Conservation (phyloP, 2,329 filamentous ascomycete genomes). For the Arthrobotrys megalospora region DNA sequence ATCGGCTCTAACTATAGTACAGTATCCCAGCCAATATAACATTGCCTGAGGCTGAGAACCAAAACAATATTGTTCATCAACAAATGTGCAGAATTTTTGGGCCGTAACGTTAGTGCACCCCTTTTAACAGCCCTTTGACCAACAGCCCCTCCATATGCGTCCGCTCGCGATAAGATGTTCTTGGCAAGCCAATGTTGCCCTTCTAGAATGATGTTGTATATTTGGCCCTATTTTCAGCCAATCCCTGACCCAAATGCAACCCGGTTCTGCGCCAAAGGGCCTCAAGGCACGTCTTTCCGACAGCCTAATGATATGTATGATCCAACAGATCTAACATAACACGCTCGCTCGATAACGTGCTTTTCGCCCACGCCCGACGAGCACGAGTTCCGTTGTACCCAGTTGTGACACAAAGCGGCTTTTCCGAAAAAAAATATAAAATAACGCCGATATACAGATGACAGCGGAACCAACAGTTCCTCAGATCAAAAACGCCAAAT, state of each 20-base stretch:
- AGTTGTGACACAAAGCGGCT: conserved; percentile 20
- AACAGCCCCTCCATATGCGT: conserved; percentile 33
- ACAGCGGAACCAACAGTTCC: conserved; percentile 1
- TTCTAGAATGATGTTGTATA: conserved; percentile 59
- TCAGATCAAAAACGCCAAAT: conserved; percentile 7
- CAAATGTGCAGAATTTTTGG: conserved; percentile 38
- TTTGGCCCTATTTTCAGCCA: conserved; percentile 53
- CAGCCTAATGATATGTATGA: conserved; percentile 20
- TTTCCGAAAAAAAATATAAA: conserved; percentile 7
- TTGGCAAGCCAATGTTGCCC: conserved; percentile 43
- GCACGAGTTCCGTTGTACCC: neutral
- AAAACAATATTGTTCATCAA: neutral
- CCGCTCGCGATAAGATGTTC: conserved; percentile 56
- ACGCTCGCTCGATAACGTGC: conserved; percentile 26
- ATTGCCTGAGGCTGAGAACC: conserved; percentile 13
- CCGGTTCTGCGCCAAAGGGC: conserved; percentile 10
- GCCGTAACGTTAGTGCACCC: conserved; percentile 26
- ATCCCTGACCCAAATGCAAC: conserved; percentile 29
- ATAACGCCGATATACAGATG: neutral
- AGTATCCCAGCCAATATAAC: neutral
- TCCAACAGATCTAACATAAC: conserved; percentile 23
- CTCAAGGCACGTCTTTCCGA: conserved; percentile 46
- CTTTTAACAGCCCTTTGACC: conserved; percentile 21
- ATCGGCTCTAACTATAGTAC: neutral
- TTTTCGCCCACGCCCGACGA: neutral